Evolutionary conservation across 1,284 basidiomycete genomes (phyloP).

Genomic region (Heimioporus punctisporus): DNA sequence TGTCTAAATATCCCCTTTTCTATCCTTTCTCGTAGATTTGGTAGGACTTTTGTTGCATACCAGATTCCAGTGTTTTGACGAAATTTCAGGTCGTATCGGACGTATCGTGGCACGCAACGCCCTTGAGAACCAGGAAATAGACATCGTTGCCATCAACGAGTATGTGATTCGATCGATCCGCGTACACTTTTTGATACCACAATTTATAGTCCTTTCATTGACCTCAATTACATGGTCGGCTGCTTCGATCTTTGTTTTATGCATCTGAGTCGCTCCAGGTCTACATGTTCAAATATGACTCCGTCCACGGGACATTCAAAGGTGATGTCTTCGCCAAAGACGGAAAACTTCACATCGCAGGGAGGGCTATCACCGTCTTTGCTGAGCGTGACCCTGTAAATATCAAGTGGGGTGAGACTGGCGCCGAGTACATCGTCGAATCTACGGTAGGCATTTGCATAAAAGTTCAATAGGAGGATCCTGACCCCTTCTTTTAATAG

Average conservation of each 20-base stretch:
- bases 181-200: not conserved
- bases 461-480: conserved; percentile 5
- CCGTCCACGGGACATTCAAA: conserved; percentile 96
- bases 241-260: not conserved
- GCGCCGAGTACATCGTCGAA: conserved; percentile 96
- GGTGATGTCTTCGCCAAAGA: conserved; percentile 85
- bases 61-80: not conserved
- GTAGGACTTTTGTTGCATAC: conserved; percentile 46
- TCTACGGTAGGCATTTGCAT: conserved; percentile 68
- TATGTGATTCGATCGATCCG: conserved; percentile 41
- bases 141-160: conserved; percentile 93
- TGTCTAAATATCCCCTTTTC: conserved; percentile 18
- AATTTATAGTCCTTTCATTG: conserved; percentile 23
- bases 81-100: conserved; percentile 86
- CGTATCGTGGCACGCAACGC: conserved; percentile 99
- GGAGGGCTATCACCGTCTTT: conserved; percentile 82
- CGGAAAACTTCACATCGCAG: conserved; percentile 90
- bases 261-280: conserved; percentile 48
- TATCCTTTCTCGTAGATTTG: conserved; percentile 61
- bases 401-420: conserved; percentile 85
- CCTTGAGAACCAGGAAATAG: conserved; percentile 73
- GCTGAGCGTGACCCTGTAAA: conserved; percentile 87
- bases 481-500: conserved; percentile 33
- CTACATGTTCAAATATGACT: conserved; percentile 99
- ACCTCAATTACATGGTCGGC: conserved; percentile 91